Evolutionary conservation across 306 rosid genomes (phyloP).

Genomic region (Acmispon strigosus): DNA sequence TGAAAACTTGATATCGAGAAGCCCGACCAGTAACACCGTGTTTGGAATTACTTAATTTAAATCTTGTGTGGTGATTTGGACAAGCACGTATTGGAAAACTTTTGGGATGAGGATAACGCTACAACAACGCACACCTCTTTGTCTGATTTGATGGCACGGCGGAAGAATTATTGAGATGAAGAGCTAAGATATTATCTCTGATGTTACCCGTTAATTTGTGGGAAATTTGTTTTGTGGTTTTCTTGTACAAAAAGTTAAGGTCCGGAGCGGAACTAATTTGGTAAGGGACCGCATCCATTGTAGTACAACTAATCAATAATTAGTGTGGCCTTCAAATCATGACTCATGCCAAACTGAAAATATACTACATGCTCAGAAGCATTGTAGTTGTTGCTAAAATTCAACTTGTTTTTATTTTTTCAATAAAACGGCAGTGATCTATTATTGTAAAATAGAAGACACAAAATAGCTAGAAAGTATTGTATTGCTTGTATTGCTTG

Average conservation of each 20-base stretch:
- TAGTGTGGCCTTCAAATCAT: not conserved
- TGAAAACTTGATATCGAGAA: not conserved
- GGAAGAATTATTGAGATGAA: constrained; percentile 17
- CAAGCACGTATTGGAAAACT: constrained; percentile 14
- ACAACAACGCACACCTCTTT: not conserved
- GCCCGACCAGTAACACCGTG: not conserved
- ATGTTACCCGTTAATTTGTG: constrained; percentile 14
- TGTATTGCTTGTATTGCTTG: no score
- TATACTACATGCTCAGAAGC: no score
- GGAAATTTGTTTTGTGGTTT: not conserved
- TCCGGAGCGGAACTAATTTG: not conserved
- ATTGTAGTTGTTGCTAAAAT: no score
- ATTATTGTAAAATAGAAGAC: no score
- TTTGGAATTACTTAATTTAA: not conserved
- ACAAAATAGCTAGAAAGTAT: no score
- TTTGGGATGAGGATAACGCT: not conserved
- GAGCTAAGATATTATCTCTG: not conserved
- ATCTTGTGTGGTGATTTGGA: constrained; percentile 14
- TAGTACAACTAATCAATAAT: not conserved
- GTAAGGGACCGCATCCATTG: not conserved
- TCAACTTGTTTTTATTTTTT: no score
- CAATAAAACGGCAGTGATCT: no score
- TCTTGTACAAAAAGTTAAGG: constrained; percentile 9
- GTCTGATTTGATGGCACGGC: constrained; percentile 25
- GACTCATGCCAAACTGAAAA: not conserved